Conservation (phyloP, 257 asterid species). For the Eustoma russellianum region DNA sequence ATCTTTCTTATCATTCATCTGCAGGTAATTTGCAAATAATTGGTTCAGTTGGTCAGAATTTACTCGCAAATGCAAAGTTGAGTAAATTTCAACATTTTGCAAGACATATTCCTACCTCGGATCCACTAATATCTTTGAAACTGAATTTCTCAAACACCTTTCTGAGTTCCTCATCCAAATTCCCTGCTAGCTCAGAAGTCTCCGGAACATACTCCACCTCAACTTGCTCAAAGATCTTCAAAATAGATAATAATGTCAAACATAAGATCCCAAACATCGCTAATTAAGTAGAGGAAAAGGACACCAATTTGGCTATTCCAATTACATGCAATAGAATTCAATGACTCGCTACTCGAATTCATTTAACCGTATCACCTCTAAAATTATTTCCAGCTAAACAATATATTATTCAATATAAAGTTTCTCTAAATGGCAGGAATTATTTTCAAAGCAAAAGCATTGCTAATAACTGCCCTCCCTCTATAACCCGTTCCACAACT, state of each 20-base stretch:
- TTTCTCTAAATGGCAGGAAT: no score
- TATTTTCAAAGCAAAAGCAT: no score
- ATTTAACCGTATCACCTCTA: no score
- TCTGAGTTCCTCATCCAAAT: conserved; percentile 63
- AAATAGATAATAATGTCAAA: neutral
- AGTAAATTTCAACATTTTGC: neutral
- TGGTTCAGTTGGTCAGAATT: neutral
- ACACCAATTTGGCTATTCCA: neutral
- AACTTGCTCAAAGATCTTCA: conserved; percentile 51
- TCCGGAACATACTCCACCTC: conserved; percentile 93
- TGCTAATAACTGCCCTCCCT: no score
- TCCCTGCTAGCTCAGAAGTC: conserved; percentile 61
- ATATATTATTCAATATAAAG: no score
- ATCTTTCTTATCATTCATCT: conserved; percentile 69
- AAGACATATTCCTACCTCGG: conserved; percentile 64
- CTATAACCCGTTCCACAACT: no score
- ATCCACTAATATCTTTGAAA: conserved; percentile 36
- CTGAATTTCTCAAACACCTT: conserved; percentile 86
- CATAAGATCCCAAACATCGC: neutral
- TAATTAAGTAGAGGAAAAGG: no score
- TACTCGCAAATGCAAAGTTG: neutral
- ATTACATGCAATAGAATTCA: no score
- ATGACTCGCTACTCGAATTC: neutral
- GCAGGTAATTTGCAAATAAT: neutral
- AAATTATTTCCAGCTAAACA: no score